Conservation (phyloP, 176 grass and related monocot genomes). For the Avena sativa region DNA sequence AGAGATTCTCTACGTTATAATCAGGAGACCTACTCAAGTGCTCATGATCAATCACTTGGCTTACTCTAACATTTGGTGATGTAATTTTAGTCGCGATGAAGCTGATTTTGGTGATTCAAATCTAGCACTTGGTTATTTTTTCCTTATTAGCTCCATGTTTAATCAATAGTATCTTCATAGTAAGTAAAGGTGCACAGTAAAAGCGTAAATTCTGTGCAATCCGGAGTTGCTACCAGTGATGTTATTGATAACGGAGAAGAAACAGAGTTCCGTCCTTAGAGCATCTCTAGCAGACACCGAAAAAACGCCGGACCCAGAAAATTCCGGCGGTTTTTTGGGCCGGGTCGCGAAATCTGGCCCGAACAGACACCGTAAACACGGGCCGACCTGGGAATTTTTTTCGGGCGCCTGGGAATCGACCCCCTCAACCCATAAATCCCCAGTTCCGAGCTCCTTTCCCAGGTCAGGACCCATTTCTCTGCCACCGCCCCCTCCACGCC, state of each 20-base stretch:
- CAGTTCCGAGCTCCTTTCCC: too few species aligned
- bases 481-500: too few species aligned
- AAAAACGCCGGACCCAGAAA: too few species aligned
- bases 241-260: background rate
- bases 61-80: background rate
- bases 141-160: slow-evolving; percentile 22
- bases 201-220: background rate
- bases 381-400: too few species aligned
- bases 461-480: too few species aligned
- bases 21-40: background rate
- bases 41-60: background rate
- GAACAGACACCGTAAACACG: too few species aligned
- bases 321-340: too few species aligned
- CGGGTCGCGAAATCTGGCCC: too few species aligned
- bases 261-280: background rate
- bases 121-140: slow-evolving; percentile 2
- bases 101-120: background rate
- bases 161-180: slow-evolving; percentile 13
- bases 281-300: too few species aligned
- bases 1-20: background rate
- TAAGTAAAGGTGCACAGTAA: background rate
- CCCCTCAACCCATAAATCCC: too few species aligned
- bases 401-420: too few species aligned
- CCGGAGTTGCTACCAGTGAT: background rate
- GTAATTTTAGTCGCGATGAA: background rate